Evolutionary conservation across 139 green algal species (phyloP).

Genomic region (Chlorella sp.): DNA sequence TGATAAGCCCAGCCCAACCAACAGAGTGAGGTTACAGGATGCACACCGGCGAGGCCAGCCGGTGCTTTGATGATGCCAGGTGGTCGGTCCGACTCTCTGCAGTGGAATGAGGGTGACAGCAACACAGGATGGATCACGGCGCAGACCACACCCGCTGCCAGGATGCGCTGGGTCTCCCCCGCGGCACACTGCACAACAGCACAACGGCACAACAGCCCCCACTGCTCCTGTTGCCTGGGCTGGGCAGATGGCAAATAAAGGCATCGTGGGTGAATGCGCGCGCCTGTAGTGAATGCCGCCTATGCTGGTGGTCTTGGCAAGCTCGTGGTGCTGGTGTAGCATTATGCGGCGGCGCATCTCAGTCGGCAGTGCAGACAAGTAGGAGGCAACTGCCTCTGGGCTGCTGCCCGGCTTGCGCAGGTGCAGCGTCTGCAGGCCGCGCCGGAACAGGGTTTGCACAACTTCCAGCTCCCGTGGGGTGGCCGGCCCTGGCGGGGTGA

Average conservation of each 20-base stretch:
- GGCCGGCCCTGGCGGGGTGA: slow-evolving; percentile 27
- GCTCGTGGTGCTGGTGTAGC: slow-evolving; percentile 46
- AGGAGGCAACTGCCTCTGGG: slow-evolving; percentile 1
- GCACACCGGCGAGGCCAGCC: slow-evolving; percentile 7
- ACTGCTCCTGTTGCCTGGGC: too few relatives aligned
- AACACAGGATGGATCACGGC: too few relatives aligned
- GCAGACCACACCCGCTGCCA: too few relatives aligned
- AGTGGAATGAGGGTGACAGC: too few relatives aligned
- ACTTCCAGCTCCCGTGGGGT: slow-evolving; percentile 17
- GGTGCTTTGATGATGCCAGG: slow-evolving; percentile 19
- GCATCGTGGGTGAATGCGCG: too few relatives aligned
- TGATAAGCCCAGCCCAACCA: too few relatives aligned
- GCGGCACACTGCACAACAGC: too few relatives aligned
- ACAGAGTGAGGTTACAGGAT: not conserved
- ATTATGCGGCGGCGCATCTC: slow-evolving; percentile 14
- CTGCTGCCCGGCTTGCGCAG: slow-evolving; percentile 47
- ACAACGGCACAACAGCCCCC: too few relatives aligned
- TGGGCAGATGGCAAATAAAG: too few relatives aligned
- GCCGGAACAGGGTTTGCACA: not conserved
- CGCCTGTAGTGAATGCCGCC: slow-evolving; percentile 54
- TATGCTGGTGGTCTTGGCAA: slow-evolving; percentile 20
- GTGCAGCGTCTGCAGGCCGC: slow-evolving; percentile 44
- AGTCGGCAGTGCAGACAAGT: slow-evolving; percentile 38
- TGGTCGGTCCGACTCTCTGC: slow-evolving; percentile 25
- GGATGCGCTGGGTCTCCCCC: too few relatives aligned